Evolutionary conservation across 2,329 filamentous ascomycete species (phyloP), one percentile per base, ranked within the genome.

Genomic region (Emericellopsis atlantica): DNA sequence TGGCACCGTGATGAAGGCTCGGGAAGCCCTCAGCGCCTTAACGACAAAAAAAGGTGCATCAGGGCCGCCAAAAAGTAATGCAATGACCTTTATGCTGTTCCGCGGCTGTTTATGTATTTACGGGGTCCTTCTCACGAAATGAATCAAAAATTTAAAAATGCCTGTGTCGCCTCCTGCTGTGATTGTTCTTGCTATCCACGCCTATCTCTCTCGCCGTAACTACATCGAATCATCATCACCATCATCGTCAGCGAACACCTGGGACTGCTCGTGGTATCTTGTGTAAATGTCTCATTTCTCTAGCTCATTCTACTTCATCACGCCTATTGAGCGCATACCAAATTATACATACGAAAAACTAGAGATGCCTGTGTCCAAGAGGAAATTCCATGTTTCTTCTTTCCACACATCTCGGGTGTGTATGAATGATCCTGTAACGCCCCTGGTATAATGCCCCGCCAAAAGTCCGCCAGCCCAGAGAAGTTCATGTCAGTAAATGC

Each of bases 51-150:
- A 50, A 58, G 59, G 55, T 60, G 59, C 48, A 52, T 54, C 48
- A 55, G 60, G 53, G 32, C 32, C 53, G 57, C 57, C 58, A 54
- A 62, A 63, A 63, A 64, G 60, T 64, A 63, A 64, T 61, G 60
- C 59, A 57, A 60, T 50, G 54, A 54, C 53, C 56, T 52, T 53
- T 54, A 50, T 49, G 50, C 45, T 54, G 51, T 55, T 56, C 52
- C 51, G 48, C 49, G 49, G 43, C 37, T 44, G 45, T 51, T 48
- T 49, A 49, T 57, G 55, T 59, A 60, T 57, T 55, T 58, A 57
- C 37, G 56, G 57, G 54, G 54, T 57, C 49, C 49, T 52, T 57
- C 51, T 53, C 46, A 59, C 56, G 51, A 35, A 42, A 58, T 54
- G 50, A 56, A 26, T 54, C 26, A 29, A 29, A 29, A 29, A 29